Evolutionary conservation across 768 basidiomycete species (phyloP).

Genomic region (Suillus ampliporus): DNA sequence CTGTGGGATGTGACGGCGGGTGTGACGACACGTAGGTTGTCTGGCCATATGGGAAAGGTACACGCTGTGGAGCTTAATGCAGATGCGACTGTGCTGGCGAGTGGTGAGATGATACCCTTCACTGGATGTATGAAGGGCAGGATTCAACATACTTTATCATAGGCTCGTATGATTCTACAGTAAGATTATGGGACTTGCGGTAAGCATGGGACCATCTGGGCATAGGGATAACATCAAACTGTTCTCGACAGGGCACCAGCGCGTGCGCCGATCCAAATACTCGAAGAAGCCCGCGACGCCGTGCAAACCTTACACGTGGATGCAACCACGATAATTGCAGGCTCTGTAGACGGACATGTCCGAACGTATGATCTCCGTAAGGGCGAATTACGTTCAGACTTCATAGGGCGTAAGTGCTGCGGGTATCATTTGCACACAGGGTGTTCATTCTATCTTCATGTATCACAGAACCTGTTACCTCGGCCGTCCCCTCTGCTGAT

Average conservation of each 20-base stretch:
- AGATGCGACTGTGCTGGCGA: slow-evolving; percentile 86
- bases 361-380: slow-evolving; percentile 95
- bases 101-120: slow-evolving; percentile 58
- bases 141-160: background rate
- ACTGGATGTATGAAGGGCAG: background rate
- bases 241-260: slow-evolving; percentile 60
- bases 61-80: slow-evolving; percentile 89
- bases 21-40: slow-evolving; percentile 77
- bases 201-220: slow-evolving; percentile 37
- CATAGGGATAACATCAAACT: background rate
- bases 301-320: slow-evolving; percentile 80
- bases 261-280: slow-evolving; percentile 86
- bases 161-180: slow-evolving; percentile 94
- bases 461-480: slow-evolving; percentile 80
- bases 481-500: slow-evolving; percentile 81
- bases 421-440: background rate
- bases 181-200: slow-evolving; percentile 93
- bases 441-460: background rate
- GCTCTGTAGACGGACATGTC: slow-evolving; percentile 91
- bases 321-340: slow-evolving; percentile 70
- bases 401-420: slow-evolving; percentile 77
- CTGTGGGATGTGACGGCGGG: slow-evolving; percentile 96
- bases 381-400: slow-evolving; percentile 89
- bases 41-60: slow-evolving; percentile 92
- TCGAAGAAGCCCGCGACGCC: slow-evolving; percentile 88